Evolutionary conservation across 2,329 filamentous ascomycete species (phyloP), one percentile per base, ranked within the genome.

Genomic region (Raffaelea ambrosiae): DNA sequence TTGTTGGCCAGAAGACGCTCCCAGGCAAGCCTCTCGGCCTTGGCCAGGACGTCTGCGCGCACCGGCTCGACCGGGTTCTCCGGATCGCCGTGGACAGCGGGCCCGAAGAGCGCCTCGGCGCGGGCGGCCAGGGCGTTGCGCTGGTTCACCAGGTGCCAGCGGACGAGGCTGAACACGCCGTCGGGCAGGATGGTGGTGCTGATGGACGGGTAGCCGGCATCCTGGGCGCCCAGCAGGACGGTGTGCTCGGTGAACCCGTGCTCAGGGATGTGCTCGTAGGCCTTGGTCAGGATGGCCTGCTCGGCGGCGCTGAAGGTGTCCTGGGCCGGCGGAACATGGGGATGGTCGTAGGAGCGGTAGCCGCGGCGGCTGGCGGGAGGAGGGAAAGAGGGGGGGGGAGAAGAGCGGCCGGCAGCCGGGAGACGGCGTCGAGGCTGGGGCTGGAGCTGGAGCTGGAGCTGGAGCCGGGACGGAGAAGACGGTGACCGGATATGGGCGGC

Each of bases 201-300:
- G 50, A 91, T 88, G 61, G 93, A 87, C 46, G 88, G 81, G 63
- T 91, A 95, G 40, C 90, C 89, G 18, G 83, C 81, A 59, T 95
- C 88, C 59, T 81, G 81, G 51, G 88, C 88, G 52, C 91, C 93
- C 20, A 86, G 76, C 40, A 79, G 77, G 10, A 98, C 74, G 1
- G 90, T 73, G 19, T 78, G 73, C 43, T 74, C 69, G 0, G 88
- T 87, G 73, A 97, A 98, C 62, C 93, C 93, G 63, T 88, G 77
- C 44, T 75, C 65, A 18, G 89, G 88, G 10, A 97, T 81, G 63
- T 95, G 86, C 26, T 68, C 63, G 57, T 93, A 79, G 18, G 90
- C 85, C n/a, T 88, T 81, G 41, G 84, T 75, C 53, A 98, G 85
- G 61, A 97, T 94, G 48, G 78, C 70, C 40, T 74, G 70, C 71